A percentile compares a stretch with the other conserved stretches of the same genome.
Evolutionary conservation across 2,329 filamentous ascomycete species (phyloP).

Genomic region (Cercospora sp.): DNA sequence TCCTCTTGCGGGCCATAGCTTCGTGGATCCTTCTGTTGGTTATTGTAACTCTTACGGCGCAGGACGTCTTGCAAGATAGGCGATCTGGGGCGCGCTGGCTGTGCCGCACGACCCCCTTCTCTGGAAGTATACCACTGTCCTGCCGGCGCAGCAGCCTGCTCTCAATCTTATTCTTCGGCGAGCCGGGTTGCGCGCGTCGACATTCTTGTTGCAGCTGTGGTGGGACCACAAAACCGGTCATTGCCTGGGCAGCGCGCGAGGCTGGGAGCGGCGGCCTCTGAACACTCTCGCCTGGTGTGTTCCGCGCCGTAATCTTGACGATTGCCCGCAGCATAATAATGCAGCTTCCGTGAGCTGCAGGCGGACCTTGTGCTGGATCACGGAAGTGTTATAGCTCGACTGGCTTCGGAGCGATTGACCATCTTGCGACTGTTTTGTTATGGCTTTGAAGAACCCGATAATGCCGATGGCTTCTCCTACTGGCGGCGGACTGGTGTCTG

Average conservation of each 20-base stretch:
- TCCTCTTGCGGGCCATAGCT: constrained; percentile 19
- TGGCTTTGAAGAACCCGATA: constrained; percentile 39
- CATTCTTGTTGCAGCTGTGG: constrained; percentile 9
- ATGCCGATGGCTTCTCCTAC: constrained; percentile 48
- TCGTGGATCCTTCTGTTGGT: constrained; percentile 10
- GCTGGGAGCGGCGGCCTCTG: constrained; percentile 9
- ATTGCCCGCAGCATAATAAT: constrained; percentile 17
- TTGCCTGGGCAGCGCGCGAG: constrained; percentile 10
- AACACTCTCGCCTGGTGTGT: not conserved
- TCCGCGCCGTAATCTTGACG: constrained; percentile 2
- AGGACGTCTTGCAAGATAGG: constrained; percentile 3
- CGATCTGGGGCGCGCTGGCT: not conserved
- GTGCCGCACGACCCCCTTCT: not conserved
- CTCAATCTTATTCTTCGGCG: constrained; percentile 5
- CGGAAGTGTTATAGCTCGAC: constrained; percentile 12
- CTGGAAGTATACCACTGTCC: constrained; percentile 7
- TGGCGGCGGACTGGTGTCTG: constrained; percentile 44
- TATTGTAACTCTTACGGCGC: constrained; percentile 4
- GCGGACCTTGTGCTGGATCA: not conserved
- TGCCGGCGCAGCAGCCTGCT: not conserved
- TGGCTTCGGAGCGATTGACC: not conserved
- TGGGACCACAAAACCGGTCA: constrained; percentile 6
- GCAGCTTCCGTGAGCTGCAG: constrained; percentile 10
- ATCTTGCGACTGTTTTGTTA: constrained; percentile 18
- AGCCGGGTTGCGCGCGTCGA: constrained; percentile 3